Conservation (phyloP, 169 alveolate genomes). For the Neospora caninum region DNA sequence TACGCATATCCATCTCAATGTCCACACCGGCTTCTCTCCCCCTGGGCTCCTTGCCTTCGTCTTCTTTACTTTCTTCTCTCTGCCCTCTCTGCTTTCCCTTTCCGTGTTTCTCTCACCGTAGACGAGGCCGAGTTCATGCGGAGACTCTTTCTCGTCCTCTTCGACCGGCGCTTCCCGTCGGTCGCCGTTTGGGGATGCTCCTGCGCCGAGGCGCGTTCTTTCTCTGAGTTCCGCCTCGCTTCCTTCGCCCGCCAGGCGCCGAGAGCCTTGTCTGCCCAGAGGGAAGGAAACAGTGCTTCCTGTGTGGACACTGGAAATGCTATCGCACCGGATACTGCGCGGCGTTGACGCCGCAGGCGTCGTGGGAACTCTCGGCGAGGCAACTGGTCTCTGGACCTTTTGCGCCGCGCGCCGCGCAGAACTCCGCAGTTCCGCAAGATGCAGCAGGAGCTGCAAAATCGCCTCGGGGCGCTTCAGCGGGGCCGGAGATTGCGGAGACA, state of each 20-base stretch:
- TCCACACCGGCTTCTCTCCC: too few relatives aligned
- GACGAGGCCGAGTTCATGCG: constrained; percentile 38
- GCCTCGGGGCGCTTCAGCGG: constrained; percentile 24
- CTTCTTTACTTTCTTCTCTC: background rate
- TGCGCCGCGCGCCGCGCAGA: too few relatives aligned
- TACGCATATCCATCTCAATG: too few relatives aligned
- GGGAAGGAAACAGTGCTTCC: background rate
- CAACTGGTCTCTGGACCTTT: background rate
- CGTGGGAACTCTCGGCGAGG: background rate
- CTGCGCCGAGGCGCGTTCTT: too few relatives aligned
- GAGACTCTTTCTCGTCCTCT: background rate
- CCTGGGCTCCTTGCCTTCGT: background rate
- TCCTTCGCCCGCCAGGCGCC: background rate
- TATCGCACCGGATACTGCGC: constrained; percentile 23
- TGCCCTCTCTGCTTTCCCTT: background rate
- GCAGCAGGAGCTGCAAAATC: constrained; percentile 1
- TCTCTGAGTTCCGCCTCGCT: background rate
- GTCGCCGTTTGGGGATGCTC: too few relatives aligned
- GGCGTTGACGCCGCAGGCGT: background rate
- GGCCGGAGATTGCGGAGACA: background rate
- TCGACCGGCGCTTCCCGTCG: too few relatives aligned
- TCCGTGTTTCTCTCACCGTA: background rate
- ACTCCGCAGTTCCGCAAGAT: background rate
- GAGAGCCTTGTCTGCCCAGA: background rate
- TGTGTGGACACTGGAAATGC: constrained; percentile 13